Percentiles rank a stretch among this genome's conserved stretches.
Conservation (phyloP, 2,329 filamentous ascomycete species). For the Colletotrichum destructivum region DNA sequence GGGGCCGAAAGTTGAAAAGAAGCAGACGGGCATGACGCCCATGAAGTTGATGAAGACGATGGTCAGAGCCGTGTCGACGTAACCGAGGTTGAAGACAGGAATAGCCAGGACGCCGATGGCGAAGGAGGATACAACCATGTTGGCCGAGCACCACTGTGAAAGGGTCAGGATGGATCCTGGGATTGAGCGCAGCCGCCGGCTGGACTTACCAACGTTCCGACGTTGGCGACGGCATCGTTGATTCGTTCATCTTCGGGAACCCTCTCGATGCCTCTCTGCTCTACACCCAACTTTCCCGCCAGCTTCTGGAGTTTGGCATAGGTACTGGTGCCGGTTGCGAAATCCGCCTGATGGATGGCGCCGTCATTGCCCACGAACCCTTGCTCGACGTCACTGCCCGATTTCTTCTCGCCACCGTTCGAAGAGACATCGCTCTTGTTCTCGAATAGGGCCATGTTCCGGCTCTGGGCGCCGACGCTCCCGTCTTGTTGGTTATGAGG, state of each 20-base stretch:
- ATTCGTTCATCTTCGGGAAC: conserved; percentile 79
- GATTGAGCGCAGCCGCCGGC: not conserved
- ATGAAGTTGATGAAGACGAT: conserved; percentile 84
- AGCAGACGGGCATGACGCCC: conserved; percentile 80
- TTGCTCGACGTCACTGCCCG: conserved; percentile 20
- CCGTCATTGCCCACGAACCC: conserved; percentile 28
- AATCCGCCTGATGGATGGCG: conserved; percentile 27
- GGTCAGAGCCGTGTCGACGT: conserved; percentile 79
- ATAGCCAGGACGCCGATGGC: conserved; percentile 80
- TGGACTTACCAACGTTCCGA: conserved; percentile 77
- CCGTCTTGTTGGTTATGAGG: conserved; percentile 12
- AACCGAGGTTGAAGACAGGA: conserved; percentile 79
- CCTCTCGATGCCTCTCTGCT: conserved; percentile 83
- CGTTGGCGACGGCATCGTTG: conserved; percentile 75
- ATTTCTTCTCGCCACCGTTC: conserved; percentile 31
- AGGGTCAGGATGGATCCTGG: conserved; percentile 13
- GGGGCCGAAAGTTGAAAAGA: conserved; percentile 84
- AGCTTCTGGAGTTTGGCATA: conserved; percentile 67
- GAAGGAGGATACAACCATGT: conserved; percentile 84
- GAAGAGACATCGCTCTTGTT: conserved; percentile 40
- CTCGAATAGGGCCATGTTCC: conserved; percentile 35
- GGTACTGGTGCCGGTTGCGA: conserved; percentile 37
- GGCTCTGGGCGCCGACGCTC: not conserved
- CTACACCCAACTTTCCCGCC: conserved; percentile 76
- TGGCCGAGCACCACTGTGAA: conserved; percentile 77